Evolutionary conservation across 805 yeast genomes (phyloP), one percentile per base, ranked within the genome.

Genomic region (Candida qinlingensis): DNA sequence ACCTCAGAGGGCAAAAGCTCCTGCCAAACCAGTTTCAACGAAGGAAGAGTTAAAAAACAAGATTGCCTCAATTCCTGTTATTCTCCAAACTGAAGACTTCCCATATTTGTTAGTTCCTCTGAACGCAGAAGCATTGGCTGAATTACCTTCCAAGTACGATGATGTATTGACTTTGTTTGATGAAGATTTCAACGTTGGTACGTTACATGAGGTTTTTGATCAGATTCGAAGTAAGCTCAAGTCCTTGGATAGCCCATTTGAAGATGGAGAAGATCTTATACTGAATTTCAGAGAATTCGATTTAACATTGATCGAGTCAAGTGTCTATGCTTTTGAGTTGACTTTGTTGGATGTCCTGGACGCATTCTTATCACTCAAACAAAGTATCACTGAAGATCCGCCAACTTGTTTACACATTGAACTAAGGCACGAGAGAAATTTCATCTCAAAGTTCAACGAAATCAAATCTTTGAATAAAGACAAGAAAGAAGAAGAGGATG

Each of bases 101-200:
- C 58, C 59, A 7, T 58, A 58, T 31, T 41, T 58, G 2, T 37
- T 61, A 10, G 49, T 57, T 1, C 61, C 63, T 5, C 37, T 56
- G n/a, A 27, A 49, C 1, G 37, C 44, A 3, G 54, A 44, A 6
- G 37, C 25, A 3, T 30, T 39, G 3, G 19, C 30, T 0, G 33
- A 12, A 7, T 41, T 58, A 1, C 50, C 56, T 1, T 2, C 41
- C 3, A 44, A 51, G 35, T 56, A 49, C 30, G 57, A 50, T 10
- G 44, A 51, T 13, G 47, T 54, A 10, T 39, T 50, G 6, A 55
- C 53, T 4, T 39, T 59, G 3, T 50, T 59, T 30, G 61, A 54
- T 26, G 60, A 54, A n/a, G 50, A 50, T 8, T 45, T 51, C 7
- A 47, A 48, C n/a, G 47, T 50, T 1, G 50, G 46, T 2, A 54